Conservation (phyloP, 805 yeast genomes). For the Candida boidinii region DNA sequence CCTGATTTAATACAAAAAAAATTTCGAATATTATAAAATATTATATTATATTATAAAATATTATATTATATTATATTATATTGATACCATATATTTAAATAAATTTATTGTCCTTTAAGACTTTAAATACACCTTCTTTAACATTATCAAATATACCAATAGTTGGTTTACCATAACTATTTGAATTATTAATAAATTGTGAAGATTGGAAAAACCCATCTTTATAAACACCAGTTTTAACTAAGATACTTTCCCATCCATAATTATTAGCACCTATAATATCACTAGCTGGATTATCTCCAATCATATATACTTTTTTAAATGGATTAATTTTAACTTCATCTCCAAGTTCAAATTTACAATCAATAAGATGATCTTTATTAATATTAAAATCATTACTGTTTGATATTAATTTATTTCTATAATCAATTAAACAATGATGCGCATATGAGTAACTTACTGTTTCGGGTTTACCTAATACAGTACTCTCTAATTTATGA, state of each 20-base stretch:
- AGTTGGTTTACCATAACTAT: conserved; percentile 31
- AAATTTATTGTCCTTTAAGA: conserved; percentile 9
- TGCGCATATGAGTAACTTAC: conserved; percentile 81
- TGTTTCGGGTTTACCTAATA: conserved; percentile 76
- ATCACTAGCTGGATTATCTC: conserved; percentile 93
- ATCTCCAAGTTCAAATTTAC: conserved; percentile 37
- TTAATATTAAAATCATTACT: too few species aligned
- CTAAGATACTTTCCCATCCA: conserved; percentile 85
- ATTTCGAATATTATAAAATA: background rate
- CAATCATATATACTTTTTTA: conserved; percentile 80
- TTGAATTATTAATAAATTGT: conserved; percentile 13
- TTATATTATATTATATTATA: too few species aligned
- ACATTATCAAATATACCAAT: conserved; percentile 44
- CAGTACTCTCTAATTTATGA: conserved; percentile 37
- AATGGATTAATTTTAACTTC: conserved; percentile 34
- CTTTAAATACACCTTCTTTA: conserved; percentile 31
- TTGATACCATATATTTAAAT: background rate
- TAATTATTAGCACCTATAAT: conserved; percentile 79
- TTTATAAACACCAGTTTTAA: conserved; percentile 80
- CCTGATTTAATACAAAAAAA: too few species aligned
- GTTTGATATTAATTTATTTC: conserved; percentile 26
- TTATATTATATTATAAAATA: too few species aligned
- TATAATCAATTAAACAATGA: conserved; percentile 53
- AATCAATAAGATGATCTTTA: conserved; percentile 10
- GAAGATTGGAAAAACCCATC: conserved; percentile 40